Conservation (phyloP, 805 yeast species). For the Metschnikowia borealis region DNA sequence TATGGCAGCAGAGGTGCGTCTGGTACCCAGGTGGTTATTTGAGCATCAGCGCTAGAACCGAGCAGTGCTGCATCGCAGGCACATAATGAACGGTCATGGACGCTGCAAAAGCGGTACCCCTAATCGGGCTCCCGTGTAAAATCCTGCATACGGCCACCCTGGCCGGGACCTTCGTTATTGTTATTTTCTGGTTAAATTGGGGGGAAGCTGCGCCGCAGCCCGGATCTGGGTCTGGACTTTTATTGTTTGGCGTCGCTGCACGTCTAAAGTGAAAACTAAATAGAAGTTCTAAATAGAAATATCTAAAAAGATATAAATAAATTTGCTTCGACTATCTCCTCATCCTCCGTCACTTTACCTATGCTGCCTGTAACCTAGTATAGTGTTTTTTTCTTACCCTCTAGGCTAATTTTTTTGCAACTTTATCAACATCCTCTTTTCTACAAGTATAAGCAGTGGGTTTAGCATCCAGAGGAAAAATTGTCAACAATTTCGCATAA, state of each 20-base stretch:
- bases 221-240: neutral
- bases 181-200: neutral
- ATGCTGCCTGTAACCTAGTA: too few relatives aligned
- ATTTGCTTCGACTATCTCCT: too few relatives aligned
- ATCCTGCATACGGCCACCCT: neutral
- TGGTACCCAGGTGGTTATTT: constrained; percentile 3
- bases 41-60: neutral
- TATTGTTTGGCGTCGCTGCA: neutral
- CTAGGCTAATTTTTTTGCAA: too few relatives aligned
- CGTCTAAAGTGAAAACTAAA: neutral
- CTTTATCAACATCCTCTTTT: too few relatives aligned
- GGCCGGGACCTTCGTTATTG: neutral
- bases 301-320: too few relatives aligned
- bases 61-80: constrained; percentile 4
- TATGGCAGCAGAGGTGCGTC: constrained; percentile 1
- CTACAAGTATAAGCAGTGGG: too few relatives aligned
- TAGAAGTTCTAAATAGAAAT: too few relatives aligned
- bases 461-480: too few relatives aligned
- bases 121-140: neutral
- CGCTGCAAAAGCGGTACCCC: neutral
- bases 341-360: too few relatives aligned
- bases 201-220: neutral
- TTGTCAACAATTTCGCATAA: too few relatives aligned
- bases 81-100: neutral
- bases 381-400: too few relatives aligned